Base-by-base conservation (phyloP, 306 rosid genomes). In the Ammopiptanthus mongolicus region DNA sequence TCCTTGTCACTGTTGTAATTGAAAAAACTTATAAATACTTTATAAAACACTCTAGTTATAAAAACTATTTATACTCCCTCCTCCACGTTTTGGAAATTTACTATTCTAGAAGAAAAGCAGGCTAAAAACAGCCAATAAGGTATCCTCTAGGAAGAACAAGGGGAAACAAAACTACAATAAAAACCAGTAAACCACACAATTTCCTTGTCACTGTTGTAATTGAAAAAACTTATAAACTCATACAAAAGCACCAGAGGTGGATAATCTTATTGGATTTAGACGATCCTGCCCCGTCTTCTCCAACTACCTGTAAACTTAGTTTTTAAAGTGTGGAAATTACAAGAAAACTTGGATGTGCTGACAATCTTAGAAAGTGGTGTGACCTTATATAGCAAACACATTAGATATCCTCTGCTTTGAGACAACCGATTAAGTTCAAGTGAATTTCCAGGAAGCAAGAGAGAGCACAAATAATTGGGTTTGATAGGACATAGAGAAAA, bases 1-100 rank as follows among this genome's bases (percentile, higher is more conserved):
- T 51, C 17, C 46, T 68, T 69, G 53, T 51, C 36, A 58, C 37
- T 69, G 13, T 23, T 58, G 39, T 22, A 58, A 77, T 82, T 77
- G 63, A 64, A 29, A 78, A 61, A 60, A 36, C 8, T 37, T 57
- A 19, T 4, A 17, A 70, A 48, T n/a, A n/a, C n/a, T n/a, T n/a
- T n/a, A n/a, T n/a, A n/a, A n/a, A n/a, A n/a, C 39, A 31, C 62
- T 41, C 61, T 12, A 66, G 22, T 36, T 73, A 53, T 15, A 69
- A 62, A 21, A 69, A 55, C 39, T 57, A 47, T 21, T 71, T 14
- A 71, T 50, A 59, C 21, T 66, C 56, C 47, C 64, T 69, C 61
- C 39, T 47, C 23, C 73, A 47, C n/a, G 8, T 67, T 61, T 66
- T 39, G 48, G 59, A 71, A 56, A 22, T 77, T 71, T 73, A 31